Evolutionary conservation across 164 flowering plant genomes (phyloP), one percentile per base, ranked within the genome.

Genomic region (Taxillus chinensis): DNA sequence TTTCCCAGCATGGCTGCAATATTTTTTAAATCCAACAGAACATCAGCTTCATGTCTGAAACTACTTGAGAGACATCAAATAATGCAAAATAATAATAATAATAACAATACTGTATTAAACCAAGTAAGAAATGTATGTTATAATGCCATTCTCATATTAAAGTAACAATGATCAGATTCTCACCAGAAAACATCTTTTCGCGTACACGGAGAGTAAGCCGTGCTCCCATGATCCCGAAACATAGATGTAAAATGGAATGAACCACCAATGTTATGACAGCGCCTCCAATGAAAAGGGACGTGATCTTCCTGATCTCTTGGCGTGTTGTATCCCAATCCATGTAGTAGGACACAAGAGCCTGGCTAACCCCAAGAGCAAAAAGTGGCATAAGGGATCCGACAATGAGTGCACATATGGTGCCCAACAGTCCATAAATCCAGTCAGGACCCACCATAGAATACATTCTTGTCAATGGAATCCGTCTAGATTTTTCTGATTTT

Each of bases 351-450:
- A 93, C 96, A 38, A 93, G 89, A 59, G 97, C 96, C 53, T 93
- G 86, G 45, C 90, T 79, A 49, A 93, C 86, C 1, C 98, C 98
- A 27, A 93, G 95, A 17, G 98, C 97, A 63, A 90, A 90, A 38
- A 93, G 83, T 4, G 98, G 98, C 95, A 93, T 88, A 64, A 82
- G 89, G n/a, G 98, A 80, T 63, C 98, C 98, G 5, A 86, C 80
- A 50, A 82, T 66, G 10, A 86, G 64, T 2, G 92, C 92, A 62
- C 90, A 68, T 2, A 87, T 57, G 55, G 83, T 78, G 43, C 97
- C 98, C 43, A 69, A 52, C 38, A 84, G 64, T 6, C 86, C 97
- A 65, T 82, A 84, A 38, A 62, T 27, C 96, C 95, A 90, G 71
- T 93, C 97, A 3, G 95, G 97, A 12, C 80, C 71, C 13, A 82